phyloP scores from a whole-genome alignment of 2,329 filamentous ascomycete genomes.

The Zopfia rhizophila region DNA sequence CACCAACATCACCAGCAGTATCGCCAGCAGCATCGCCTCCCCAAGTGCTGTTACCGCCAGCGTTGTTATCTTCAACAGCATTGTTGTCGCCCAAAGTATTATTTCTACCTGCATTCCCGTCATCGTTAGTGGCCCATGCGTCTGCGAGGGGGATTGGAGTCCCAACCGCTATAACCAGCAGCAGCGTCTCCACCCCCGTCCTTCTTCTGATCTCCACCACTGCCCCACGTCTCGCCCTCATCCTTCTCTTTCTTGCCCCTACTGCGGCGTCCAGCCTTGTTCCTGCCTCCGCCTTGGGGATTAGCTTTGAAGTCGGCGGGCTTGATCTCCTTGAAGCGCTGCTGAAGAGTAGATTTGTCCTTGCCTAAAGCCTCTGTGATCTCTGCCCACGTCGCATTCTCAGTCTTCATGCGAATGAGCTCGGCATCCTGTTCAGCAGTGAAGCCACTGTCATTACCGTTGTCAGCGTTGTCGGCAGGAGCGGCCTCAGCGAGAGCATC shows the following conservation, averaged over 20 bases:
- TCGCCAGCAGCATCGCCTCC: background rate
- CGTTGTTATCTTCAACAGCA: conserved; percentile 5
- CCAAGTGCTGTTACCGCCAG: background rate
- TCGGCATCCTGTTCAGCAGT: conserved; percentile 54
- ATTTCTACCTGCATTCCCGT: background rate
- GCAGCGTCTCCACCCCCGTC: background rate
- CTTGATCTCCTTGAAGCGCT: conserved; percentile 50
- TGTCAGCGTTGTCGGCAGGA: background rate
- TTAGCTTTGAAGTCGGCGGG: conserved; percentile 33
- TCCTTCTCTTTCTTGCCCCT: background rate
- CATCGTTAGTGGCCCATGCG: too few relatives aligned
- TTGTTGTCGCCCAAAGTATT: conserved; percentile 7
- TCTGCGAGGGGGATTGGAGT: too few relatives aligned
- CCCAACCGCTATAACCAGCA: conserved; percentile 3
- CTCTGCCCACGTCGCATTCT: conserved; percentile 34
- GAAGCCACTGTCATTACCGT: conserved; percentile 29
- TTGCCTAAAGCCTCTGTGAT: conserved; percentile 46
- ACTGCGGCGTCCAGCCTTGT: background rate
- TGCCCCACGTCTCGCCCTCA: background rate
- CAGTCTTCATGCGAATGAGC: conserved; percentile 49
- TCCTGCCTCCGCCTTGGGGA: conserved; percentile 5
- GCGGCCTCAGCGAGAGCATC: background rate
- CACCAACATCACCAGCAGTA: too few relatives aligned
- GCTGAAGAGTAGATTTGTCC: too few relatives aligned
- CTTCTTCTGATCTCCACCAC: background rate